Percentiles rank a stretch among this genome's conserved stretches.
These are phyloP conservation scores for Colletotrichum melonis DNA, from an alignment of 2,329 filamentous ascomycete genomes.

Conservation along the genomic window DNA sequence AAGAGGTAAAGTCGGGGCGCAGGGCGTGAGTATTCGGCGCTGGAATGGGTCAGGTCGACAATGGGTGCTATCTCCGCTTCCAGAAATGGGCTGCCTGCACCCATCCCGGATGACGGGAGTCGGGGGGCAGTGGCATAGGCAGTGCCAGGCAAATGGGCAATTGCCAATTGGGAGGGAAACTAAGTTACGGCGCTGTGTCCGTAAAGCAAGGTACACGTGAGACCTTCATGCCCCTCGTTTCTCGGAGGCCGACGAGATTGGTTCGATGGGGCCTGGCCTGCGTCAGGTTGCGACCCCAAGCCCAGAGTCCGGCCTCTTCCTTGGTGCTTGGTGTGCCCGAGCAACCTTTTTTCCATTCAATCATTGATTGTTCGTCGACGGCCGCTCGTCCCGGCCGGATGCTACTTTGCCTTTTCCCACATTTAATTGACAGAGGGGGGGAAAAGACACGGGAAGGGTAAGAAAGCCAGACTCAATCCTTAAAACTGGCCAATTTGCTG, in stretches of 20 bases:
- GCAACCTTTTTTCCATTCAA: constrained; percentile 5
- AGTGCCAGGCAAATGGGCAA: background rate
- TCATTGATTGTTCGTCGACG: constrained; percentile 4
- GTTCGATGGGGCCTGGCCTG: constrained; percentile 26
- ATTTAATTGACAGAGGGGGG: background rate
- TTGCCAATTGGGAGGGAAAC: background rate
- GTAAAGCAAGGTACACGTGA: constrained; percentile 34
- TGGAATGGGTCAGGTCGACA: constrained; percentile 27
- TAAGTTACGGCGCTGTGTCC: constrained; percentile 3
- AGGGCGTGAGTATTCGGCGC: constrained; percentile 21
- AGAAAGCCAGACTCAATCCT: background rate
- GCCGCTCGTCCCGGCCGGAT: constrained; percentile 15
- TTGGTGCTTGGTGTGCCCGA: constrained; percentile 29
- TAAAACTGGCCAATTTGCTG: constrained; percentile 1
- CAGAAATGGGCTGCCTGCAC: constrained; percentile 19
- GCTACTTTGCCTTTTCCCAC: background rate
- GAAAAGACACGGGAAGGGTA: background rate
- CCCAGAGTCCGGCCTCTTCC: constrained; percentile 30
- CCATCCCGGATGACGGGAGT: constrained; percentile 5
- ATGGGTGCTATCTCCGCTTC: constrained; percentile 28
- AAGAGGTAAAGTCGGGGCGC: constrained; percentile 29
- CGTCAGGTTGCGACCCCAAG: constrained; percentile 34
- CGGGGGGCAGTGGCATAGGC: background rate
- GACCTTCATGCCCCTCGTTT: constrained; percentile 29
- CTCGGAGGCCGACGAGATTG: constrained; percentile 31